Base-by-base conservation (phyloP, 768 basidiomycete genomes). In the Antrodiella citrinella region DNA sequence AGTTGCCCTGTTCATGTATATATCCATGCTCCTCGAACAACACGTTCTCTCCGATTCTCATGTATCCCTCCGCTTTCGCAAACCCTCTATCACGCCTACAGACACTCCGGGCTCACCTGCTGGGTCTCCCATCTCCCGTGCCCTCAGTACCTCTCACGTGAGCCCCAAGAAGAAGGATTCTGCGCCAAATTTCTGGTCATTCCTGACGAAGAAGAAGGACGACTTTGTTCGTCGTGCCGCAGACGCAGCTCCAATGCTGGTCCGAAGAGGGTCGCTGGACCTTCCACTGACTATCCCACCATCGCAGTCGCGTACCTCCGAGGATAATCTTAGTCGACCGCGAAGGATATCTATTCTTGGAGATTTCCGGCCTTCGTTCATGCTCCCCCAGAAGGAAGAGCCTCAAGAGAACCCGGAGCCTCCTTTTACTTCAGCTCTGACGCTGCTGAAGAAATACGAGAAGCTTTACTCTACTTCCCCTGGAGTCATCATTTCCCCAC, bases 1-100 rank as follows among this genome's bases (percentile, higher is more conserved):
- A 13, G 55, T 84, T 9, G 58, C 74, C 0, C 64, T 78, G 13
- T 84, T 79, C 59, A 59, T 72, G 7, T 76, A 81, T 56, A 69
- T 82, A 1, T 78, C 81, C 1, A 69, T 82, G 26, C 52, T 81
- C 3, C 74, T 85, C 13, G 84, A 85, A 57, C 81, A 84, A 58
- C 71, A 75, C 30, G 61, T 83, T 3, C 69, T 84, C 23, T 49
- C 65, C 3, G 71, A 81, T 60, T 78, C 73, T 0, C 64, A 72
- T 45, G 71, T 82, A n/a, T 61, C 64, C 4, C 63, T 84, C 26
- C 66, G 62, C 26, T 75, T 71, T 47, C 72, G 74, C 3, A 60
- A 62, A 58, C 64, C 51, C 63, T 63, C 20, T 59, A 63, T 50
- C 48, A 64, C n/a, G 48, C 63, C 39, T 24, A 22, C 49, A 19